Percentiles rank a stretch among this genome's conserved stretches.
Conservation (phyloP, 768 basidiomycete species). For the Auricularia cornea region DNA sequence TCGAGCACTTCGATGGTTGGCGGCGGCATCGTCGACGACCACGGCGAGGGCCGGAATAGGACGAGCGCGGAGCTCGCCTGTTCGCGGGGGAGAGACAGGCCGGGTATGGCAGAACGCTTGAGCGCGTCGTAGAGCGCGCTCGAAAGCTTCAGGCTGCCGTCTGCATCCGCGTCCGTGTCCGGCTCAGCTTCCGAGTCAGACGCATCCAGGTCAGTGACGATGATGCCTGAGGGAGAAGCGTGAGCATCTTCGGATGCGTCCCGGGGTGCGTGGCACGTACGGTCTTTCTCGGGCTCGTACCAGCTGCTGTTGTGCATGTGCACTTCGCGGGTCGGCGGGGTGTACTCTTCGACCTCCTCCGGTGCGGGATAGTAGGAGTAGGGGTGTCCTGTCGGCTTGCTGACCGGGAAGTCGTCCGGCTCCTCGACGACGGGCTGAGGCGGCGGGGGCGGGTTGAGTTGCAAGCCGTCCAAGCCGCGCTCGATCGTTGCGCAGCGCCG, state of each 20-base stretch:
- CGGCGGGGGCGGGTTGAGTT: conserved; percentile 14
- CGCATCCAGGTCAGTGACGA: conserved; percentile 51
- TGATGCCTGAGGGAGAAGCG: conserved; percentile 43
- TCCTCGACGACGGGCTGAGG: conserved; percentile 24
- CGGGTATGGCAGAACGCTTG: neutral
- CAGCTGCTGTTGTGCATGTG: conserved; percentile 57
- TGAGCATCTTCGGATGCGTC: neutral
- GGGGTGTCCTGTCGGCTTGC: neutral
- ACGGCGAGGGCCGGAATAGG: conserved; percentile 4
- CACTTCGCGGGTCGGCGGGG: conserved; percentile 35
- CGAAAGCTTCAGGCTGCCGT: neutral
- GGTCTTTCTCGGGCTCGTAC: conserved; percentile 63
- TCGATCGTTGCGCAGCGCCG: conserved; percentile 44
- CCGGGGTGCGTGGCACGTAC: conserved; percentile 33
- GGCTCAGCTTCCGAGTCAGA: conserved; percentile 24
- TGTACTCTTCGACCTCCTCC: neutral
- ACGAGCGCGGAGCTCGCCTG: neutral
- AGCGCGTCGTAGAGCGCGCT: neutral
- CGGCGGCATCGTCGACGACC: neutral
- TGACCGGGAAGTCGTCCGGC: conserved; percentile 1
- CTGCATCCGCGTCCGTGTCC: neutral
- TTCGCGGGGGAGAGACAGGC: conserved; percentile 1
- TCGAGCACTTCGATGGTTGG: neutral
- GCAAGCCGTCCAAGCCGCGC: conserved; percentile 47
- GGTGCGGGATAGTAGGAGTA: neutral